A percentile compares a stretch with the other conserved stretches of the same genome.
Conservation (phyloP, 1,139 yeast genomes). For the Tardiomyces depauwii region DNA sequence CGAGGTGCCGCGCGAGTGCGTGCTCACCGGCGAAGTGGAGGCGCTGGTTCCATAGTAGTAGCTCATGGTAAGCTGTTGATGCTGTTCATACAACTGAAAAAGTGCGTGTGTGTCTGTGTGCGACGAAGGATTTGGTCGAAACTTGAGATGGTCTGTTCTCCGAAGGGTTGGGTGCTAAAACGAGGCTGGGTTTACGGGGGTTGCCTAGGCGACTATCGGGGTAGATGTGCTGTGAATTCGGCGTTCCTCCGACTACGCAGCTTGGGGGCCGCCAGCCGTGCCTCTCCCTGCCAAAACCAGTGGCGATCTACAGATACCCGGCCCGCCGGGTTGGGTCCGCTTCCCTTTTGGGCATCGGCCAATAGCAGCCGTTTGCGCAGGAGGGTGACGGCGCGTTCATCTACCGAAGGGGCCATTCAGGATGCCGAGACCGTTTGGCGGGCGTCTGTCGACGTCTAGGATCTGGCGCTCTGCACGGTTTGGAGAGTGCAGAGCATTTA, state of each 20-base stretch:
- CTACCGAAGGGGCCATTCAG: too few relatives aligned
- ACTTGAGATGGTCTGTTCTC: background rate
- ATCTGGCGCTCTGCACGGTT: too few relatives aligned
- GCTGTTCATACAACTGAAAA: background rate
- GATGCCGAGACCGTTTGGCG: too few relatives aligned
- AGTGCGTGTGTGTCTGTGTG: too few relatives aligned
- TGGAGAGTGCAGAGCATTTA: too few relatives aligned
- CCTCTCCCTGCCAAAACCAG: background rate
- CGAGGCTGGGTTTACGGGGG: background rate
- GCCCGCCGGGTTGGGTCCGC: background rate
- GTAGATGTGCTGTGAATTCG: background rate
- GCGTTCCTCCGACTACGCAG: background rate
- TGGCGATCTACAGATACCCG: background rate
- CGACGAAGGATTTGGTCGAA: too few relatives aligned
- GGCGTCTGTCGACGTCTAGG: too few relatives aligned
- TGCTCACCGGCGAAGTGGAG: slow-evolving; percentile 8
- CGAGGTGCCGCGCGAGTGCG: slow-evolving; percentile 13
- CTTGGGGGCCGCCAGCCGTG: background rate
- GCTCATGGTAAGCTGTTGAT: background rate
- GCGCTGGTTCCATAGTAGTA: slow-evolving; percentile 1
- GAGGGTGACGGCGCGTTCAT: too few relatives aligned
- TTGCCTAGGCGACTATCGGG: background rate
- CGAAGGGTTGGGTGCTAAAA: background rate
- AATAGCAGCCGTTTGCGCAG: background rate
- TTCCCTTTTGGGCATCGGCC: background rate